Evolutionary conservation across 129 eudicot species (phyloP).

Genomic region (Centaurea solstitialis): DNA sequence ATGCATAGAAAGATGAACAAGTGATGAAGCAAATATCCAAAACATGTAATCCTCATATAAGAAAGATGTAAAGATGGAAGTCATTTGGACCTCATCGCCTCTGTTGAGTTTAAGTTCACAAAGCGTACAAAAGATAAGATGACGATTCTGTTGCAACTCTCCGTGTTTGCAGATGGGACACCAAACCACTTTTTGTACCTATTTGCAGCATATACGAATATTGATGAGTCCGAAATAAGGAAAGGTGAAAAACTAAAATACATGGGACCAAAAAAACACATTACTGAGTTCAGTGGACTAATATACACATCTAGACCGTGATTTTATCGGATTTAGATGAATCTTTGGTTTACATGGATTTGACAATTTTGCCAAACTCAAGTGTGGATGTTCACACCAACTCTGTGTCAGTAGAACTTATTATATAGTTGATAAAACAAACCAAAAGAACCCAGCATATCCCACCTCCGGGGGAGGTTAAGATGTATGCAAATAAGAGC

Average conservation of each 20-base stretch:
- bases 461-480: background rate
- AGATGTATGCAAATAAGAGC: background rate
- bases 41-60: background rate
- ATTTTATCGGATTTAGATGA: too few relatives aligned
- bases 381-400: background rate
- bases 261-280: background rate
- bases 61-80: conserved; percentile 8
- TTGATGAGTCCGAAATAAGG: background rate
- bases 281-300: background rate
- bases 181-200: conserved; percentile 70
- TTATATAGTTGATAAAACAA: background rate
- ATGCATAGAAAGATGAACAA: background rate
- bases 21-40: conserved; percentile 3
- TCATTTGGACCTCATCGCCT: conserved; percentile 65
- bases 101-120: conserved; percentile 68
- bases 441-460: background rate
- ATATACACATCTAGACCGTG: background rate
- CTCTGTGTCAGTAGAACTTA: background rate
- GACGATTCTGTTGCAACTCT: conserved; percentile 54
- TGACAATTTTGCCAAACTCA: background rate
- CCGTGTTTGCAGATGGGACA: conserved; percentile 95
- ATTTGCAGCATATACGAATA: conserved; percentile 4
- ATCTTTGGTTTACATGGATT: background rate
- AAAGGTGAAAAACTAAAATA: background rate
- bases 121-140: conserved; percentile 58